A percentile compares a stretch with the other conserved stretches of the same genome.
phyloP scores from a whole-genome alignment of 345 rosid genomes.

The Syzygium aqueum region DNA sequence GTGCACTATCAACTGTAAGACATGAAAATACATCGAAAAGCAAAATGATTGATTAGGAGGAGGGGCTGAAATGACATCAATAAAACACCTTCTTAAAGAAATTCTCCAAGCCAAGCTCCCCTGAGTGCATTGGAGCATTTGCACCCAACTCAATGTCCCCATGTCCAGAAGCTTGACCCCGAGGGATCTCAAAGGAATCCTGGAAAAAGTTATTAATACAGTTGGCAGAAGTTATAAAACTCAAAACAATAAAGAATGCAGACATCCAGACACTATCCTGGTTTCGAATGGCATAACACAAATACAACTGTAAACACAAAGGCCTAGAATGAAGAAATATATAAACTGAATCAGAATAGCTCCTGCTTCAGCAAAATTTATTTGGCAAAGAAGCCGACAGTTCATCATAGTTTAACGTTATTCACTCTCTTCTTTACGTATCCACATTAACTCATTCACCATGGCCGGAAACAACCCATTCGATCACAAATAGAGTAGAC shows the following conservation, averaged over 20 bases:
- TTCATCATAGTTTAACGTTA: not conserved
- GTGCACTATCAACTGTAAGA: not conserved
- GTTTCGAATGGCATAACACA: not conserved
- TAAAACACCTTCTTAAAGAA: constrained; percentile 76
- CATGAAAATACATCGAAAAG: not conserved
- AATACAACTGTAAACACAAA: not conserved
- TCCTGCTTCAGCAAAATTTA: not conserved
- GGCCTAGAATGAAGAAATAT: not conserved
- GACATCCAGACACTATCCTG: not conserved
- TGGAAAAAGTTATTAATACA: constrained; percentile 20
- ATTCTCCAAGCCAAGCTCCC: constrained; percentile 61
- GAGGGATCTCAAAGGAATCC: constrained; percentile 78
- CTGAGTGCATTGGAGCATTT: constrained; percentile 48
- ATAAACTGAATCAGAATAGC: not conserved
- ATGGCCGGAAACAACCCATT: not conserved
- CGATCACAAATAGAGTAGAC: not conserved
- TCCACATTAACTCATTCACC: not conserved
- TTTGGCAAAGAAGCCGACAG: not conserved
- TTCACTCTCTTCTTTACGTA: not conserved
- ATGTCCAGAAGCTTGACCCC: constrained; percentile 53
- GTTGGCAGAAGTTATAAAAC: not conserved
- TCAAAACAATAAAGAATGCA: not conserved
- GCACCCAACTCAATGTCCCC: constrained; percentile 67
- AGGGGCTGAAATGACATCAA: not conserved
- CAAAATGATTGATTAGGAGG: not conserved